Evolutionary conservation across 1,139 yeast genomes (phyloP), one percentile per base, ranked within the genome.

Genomic region (Yamadazyma pseudoaaseri): DNA sequence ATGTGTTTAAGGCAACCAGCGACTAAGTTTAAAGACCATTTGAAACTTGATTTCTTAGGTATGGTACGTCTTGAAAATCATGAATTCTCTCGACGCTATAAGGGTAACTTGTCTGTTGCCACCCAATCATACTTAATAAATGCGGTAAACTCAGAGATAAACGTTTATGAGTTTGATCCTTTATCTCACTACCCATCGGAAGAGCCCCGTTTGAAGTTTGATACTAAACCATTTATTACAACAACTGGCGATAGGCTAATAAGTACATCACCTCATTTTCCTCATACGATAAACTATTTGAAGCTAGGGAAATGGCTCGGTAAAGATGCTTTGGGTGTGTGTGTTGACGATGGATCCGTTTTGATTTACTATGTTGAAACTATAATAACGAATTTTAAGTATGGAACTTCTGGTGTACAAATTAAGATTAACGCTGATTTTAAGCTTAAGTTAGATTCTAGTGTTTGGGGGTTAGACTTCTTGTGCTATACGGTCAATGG

Each of bases 381-480:
- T 1, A 41, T 73, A 3, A 3, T 30, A 4, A 5, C 29, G 3
- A 30, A 30, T 20, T 24, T 25, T 20, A 30, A 24, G 10, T 25
- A 24, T 20, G 28, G 29, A 2, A 15, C 3, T 13, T 10, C 25
- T 11, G 3, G 9, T 9, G 25, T 25, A 10, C 10, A 18, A 8
- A 17, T 42, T 10, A 39, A 40, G 17, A 33, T 48, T 1, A 43
- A 49, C 7, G 70, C 80, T 1, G 66, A 60, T 33, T 58, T 61
- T 30, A 56, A 54, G 14, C 34, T 79, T 5, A 60, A 61, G 21
- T 43, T 70, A 36, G 60, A 60, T 20, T 55, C 74, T 1, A 79
- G 86, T 1, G 76, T 73, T 0, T 83, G 92, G 92, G 89, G 89
- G 0, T 50, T 79, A 14, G 86, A 78, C 45, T 55, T 64, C 30